Percentiles rank a stretch among this genome's conserved stretches.
Conservation (phyloP, 495 filamentous ascomycete species). For the Hyaloscypha bicolor region DNA sequence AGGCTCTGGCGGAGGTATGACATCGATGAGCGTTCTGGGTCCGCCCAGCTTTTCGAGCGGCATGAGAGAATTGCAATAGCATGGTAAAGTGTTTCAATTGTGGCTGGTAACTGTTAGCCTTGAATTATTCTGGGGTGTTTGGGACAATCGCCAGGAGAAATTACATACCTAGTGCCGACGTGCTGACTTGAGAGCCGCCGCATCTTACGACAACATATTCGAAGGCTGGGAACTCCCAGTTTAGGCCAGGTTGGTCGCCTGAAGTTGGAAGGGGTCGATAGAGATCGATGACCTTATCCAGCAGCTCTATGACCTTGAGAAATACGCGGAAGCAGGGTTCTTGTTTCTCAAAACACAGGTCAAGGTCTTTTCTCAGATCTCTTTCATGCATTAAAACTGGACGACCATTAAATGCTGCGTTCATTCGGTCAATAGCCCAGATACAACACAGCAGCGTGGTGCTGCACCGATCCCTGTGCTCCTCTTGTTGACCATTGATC, state of each 20-base stretch:
- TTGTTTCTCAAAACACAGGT: conserved; percentile 57
- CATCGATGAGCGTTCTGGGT: conserved; percentile 56
- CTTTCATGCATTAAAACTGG: conserved; percentile 67
- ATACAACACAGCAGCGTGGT: conserved; percentile 64
- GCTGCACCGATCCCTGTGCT: conserved; percentile 29
- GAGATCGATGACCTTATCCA: conserved; percentile 67
- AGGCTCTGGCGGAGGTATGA: conserved; percentile 61
- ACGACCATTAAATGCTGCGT: conserved; percentile 63
- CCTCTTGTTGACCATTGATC: conserved; percentile 37
- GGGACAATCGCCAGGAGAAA: conserved; percentile 27
- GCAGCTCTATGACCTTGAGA: conserved; percentile 49
- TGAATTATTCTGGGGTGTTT: neutral
- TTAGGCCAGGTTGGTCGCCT: conserved; percentile 48
- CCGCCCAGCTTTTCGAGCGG: conserved; percentile 48
- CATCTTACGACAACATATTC: conserved; percentile 63
- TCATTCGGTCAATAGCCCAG: conserved; percentile 68
- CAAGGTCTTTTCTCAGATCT: conserved; percentile 55
- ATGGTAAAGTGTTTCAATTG: conserved; percentile 71
- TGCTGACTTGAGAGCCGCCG: conserved; percentile 42
- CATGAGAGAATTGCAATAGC: conserved; percentile 65
- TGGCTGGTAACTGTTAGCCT: conserved; percentile 41
- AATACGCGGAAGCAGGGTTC: conserved; percentile 48
- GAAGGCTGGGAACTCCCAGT: conserved; percentile 63
- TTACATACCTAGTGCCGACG: conserved; percentile 47
- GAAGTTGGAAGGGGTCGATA: conserved; percentile 57